These are phyloP conservation scores for Lachancea quebecensis DNA, from an alignment of 805 yeast genomes.

Conservation along the genomic window DNA sequence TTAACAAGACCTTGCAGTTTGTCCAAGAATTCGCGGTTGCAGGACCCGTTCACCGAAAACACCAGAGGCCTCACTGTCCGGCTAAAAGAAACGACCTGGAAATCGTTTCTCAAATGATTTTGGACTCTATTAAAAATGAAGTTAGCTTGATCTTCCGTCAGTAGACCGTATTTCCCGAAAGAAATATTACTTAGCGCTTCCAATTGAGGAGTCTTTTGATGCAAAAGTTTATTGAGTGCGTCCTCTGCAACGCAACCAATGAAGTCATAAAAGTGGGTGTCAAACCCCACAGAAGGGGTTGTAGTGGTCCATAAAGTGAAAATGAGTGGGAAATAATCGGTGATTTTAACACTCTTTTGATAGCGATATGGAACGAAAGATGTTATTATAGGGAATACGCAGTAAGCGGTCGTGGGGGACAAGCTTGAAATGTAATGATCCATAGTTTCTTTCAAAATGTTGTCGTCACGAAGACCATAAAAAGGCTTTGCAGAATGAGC, in stretches of 20 bases:
- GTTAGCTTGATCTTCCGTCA: constrained; percentile 54
- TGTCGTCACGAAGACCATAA: constrained; percentile 38
- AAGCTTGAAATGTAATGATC: constrained; percentile 44
- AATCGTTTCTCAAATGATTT: constrained; percentile 33
- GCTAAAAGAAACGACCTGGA: constrained; percentile 37
- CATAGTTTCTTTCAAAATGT: constrained; percentile 41
- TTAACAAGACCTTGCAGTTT: constrained; percentile 50
- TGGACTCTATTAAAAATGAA: constrained; percentile 51
- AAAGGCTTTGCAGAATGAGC: constrained; percentile 50
- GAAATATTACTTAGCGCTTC: constrained; percentile 24
- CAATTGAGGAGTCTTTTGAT: constrained; percentile 25
- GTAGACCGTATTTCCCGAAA: constrained; percentile 54
- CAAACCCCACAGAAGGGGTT: constrained; percentile 43
- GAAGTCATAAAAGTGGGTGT: constrained; percentile 56
- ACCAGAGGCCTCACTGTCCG: constrained; percentile 43
- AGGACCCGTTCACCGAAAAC: constrained; percentile 52
- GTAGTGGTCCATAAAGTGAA: constrained; percentile 68
- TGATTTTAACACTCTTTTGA: constrained; percentile 34
- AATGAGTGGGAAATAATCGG: constrained; percentile 56
- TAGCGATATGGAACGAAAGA: constrained; percentile 45
- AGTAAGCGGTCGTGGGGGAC: constrained; percentile 46
- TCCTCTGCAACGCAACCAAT: constrained; percentile 54
- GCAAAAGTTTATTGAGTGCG: constrained; percentile 30
- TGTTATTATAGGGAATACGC: constrained; percentile 46
- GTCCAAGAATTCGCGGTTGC: constrained; percentile 40